Evolutionary conservation across 768 basidiomycete genomes (phyloP).

Genomic region (Butyriboletus loyo): DNA sequence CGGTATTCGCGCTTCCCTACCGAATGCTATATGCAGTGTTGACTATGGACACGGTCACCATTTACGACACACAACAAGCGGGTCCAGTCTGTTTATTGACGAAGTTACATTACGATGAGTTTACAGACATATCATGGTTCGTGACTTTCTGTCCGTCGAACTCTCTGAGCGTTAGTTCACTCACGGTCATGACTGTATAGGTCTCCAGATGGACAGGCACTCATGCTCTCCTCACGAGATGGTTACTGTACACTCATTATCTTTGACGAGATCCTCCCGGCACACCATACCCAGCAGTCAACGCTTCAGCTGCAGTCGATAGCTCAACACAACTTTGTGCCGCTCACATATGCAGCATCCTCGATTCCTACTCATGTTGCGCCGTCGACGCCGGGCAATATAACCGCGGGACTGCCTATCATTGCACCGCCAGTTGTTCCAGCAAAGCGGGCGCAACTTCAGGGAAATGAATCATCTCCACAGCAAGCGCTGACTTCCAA

Average conservation of each 20-base stretch:
- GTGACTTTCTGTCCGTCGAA: conserved; percentile 28
- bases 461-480: conserved; percentile 12
- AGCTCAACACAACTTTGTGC: conserved; percentile 78
- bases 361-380: conserved; percentile 11
- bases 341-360: conserved; percentile 40
- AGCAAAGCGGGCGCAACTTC: conserved; percentile 37
- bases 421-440: conserved; percentile 32
- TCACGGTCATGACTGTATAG: conserved; percentile 39
- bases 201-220: conserved; percentile 93
- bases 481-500: conserved; percentile 29
- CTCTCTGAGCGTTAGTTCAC: not conserved
- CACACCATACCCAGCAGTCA: conserved; percentile 88
- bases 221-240: conserved; percentile 89
- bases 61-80: conserved; percentile 97
- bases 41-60: conserved; percentile 91
- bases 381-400: conserved; percentile 26
- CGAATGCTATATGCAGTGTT: conserved; percentile 94
- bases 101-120: conserved; percentile 95
- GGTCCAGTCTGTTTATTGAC: conserved; percentile 88
- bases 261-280: conserved; percentile 91
- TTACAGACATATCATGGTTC: conserved; percentile 95
- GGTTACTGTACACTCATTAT: conserved; percentile 95
- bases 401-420: conserved; percentile 35
- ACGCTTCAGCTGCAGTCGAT: conserved; percentile 88
- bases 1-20: conserved; percentile 88